Conservation (phyloP, 2,329 filamentous ascomycete species). For the Bertia moriformis region DNA sequence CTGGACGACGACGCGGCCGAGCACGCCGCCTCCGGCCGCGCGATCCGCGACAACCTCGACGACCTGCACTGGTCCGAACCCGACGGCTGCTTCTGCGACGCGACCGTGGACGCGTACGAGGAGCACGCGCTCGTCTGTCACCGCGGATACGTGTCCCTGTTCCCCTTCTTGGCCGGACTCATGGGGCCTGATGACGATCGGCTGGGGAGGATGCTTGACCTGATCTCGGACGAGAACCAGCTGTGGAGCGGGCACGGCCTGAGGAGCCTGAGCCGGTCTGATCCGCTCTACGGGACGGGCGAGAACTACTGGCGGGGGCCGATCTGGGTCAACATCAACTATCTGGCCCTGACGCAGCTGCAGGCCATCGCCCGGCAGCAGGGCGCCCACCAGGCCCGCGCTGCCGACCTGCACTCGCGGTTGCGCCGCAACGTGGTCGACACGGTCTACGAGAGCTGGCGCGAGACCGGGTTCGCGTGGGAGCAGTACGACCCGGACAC, state of each 20-base stretch:
- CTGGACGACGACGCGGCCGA: slow-evolving; percentile 62
- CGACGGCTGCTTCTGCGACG: slow-evolving; percentile 78
- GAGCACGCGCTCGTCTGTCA: slow-evolving; percentile 7
- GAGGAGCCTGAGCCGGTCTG: slow-evolving; percentile 7
- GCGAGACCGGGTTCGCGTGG: slow-evolving; percentile 55
- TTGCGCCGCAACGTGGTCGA: slow-evolving; percentile 6
- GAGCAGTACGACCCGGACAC: slow-evolving; percentile 59
- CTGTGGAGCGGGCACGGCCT: slow-evolving; percentile 6
- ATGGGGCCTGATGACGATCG: slow-evolving; percentile 6
- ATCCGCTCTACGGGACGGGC: slow-evolving; percentile 5
- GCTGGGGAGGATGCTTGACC: slow-evolving; percentile 6
- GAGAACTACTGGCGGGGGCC: slow-evolving; percentile 10
- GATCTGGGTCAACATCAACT: slow-evolving; percentile 8
- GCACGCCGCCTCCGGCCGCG: slow-evolving; percentile 57
- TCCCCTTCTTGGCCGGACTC: slow-evolving; percentile 8
- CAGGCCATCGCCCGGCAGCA: slow-evolving; percentile 5
- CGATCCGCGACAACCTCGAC: slow-evolving; percentile 73
- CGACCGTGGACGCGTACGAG: slow-evolving; percentile 37
- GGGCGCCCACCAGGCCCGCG: background rate
- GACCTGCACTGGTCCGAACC: slow-evolving; percentile 84
- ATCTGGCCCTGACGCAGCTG: slow-evolving; percentile 32
- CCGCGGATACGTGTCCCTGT: slow-evolving; percentile 7
- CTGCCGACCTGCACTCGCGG: slow-evolving; percentile 1
- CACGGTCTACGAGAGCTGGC: slow-evolving; percentile 31
- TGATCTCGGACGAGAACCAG: slow-evolving; percentile 5